These are phyloP conservation scores for Nakazawaea wickerhamii DNA, from an alignment of 805 yeast species.

Conservation along the genomic window DNA sequence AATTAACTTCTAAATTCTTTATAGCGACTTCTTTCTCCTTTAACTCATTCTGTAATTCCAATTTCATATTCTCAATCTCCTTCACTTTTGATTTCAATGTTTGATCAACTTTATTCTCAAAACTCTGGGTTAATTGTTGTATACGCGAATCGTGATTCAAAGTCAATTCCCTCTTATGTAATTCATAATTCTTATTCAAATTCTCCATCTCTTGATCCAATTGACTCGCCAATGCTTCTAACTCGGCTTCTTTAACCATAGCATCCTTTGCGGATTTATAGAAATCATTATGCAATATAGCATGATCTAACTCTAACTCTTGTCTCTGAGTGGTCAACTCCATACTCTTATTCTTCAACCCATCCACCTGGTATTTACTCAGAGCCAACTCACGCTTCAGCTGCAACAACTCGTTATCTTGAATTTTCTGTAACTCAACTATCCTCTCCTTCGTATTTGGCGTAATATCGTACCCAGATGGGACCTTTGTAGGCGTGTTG, in stretches of 20 bases:
- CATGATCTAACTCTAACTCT: slow-evolving; percentile 10
- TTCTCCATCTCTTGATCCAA: slow-evolving; percentile 4
- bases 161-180: slow-evolving; percentile 4
- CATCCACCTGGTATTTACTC: not conserved
- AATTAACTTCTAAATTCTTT: slow-evolving; percentile 21
- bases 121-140: slow-evolving; percentile 2
- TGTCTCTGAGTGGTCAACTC: slow-evolving; percentile 19
- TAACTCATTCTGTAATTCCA: not conserved
- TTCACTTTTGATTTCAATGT: slow-evolving; percentile 4
- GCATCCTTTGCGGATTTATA: slow-evolving; percentile 4
- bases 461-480: slow-evolving; percentile 1
- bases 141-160: slow-evolving; percentile 5
- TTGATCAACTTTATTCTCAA: slow-evolving; percentile 7
- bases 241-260: slow-evolving; percentile 4
- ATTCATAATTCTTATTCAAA: not conserved
- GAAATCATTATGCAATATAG: slow-evolving; percentile 2
- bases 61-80: not conserved
- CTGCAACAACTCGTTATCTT: slow-evolving; percentile 2
- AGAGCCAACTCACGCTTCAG: not conserved
- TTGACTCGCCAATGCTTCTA: slow-evolving; percentile 1
- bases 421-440: slow-evolving; percentile 11
- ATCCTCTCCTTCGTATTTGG: slow-evolving; percentile 8
- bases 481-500: no score
- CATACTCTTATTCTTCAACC: slow-evolving; percentile 13
- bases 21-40: slow-evolving; percentile 10